Evolutionary conservation across 164 flowering plant species (phyloP).

Genomic region (Liriodendron chinense): DNA sequence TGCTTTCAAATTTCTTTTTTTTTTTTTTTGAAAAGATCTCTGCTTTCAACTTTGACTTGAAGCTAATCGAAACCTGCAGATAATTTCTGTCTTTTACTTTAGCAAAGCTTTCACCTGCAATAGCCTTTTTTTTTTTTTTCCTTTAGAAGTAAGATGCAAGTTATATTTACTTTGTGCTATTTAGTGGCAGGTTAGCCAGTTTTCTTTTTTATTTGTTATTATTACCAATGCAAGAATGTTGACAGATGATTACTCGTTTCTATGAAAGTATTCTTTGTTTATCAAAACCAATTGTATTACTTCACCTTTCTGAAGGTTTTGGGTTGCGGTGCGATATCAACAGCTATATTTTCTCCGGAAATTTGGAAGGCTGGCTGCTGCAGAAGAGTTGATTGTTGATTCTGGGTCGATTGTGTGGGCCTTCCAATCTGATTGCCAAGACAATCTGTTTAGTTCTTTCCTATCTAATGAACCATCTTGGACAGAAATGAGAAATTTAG

Average conservation of each 20-base stretch:
- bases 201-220: background rate
- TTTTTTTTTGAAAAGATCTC: too few relatives aligned
- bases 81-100: background rate
- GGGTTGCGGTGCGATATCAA: conserved; percentile 82
- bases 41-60: too few relatives aligned
- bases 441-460: conserved; percentile 52
- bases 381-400: conserved; percentile 57
- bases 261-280: background rate
- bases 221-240: background rate
- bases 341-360: conserved; percentile 50
- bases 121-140: background rate
- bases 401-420: conserved; percentile 79
- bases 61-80: background rate
- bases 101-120: background rate
- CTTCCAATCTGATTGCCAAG: conserved; percentile 93
- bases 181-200: conserved; percentile 1
- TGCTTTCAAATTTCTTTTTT: too few relatives aligned
- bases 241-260: background rate
- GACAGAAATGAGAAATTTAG: conserved; percentile 76
- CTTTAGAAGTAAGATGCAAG: background rate
- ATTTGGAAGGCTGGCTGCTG: conserved; percentile 44
- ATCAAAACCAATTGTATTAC: conserved; percentile 4
- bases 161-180: background rate
- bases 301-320: conserved; percentile 53
- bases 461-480: conserved; percentile 80